Percentiles rank a stretch among this genome's conserved stretches.
Conservation (phyloP, 169 alveolate species). For the Besnoitia besnoiti region DNA sequence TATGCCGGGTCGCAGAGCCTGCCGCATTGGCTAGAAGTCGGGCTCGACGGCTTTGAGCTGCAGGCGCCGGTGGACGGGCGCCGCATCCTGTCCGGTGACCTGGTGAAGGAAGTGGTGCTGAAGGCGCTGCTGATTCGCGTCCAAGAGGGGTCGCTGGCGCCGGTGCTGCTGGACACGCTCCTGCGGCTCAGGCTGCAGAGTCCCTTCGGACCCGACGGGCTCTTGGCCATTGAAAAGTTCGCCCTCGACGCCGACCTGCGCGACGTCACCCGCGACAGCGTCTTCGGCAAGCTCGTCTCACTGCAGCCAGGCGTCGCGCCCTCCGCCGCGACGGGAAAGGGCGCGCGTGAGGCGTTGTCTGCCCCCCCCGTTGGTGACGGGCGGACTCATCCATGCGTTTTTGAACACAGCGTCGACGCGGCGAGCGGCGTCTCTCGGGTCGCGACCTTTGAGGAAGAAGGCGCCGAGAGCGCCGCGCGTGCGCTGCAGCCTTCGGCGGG, state of each 20-base stretch:
- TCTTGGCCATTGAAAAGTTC: background rate
- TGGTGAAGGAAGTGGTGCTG: background rate
- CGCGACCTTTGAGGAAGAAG: no score
- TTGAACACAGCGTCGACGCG: no score
- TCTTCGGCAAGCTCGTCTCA: background rate
- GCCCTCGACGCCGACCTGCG: background rate
- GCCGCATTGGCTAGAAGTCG: background rate
- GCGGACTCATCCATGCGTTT: background rate
- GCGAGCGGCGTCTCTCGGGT: no score
- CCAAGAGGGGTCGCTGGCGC: background rate
- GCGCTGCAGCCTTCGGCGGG: background rate
- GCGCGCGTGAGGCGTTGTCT: background rate
- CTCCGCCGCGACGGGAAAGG: background rate
- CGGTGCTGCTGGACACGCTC: background rate
- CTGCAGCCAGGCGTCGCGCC: background rate
- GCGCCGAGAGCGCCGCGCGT: background rate
- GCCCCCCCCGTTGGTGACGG: background rate
- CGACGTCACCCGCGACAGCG: background rate
- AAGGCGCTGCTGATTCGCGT: background rate
- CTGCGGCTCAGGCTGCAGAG: background rate
- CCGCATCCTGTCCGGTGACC: background rate
- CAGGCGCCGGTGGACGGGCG: constrained; percentile 24
- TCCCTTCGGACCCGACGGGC: background rate
- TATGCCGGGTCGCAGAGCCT: background rate
- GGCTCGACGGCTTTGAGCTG: background rate